phyloP scores from a whole-genome alignment of 2,329 filamentous ascomycete species.

The Apiospora aurea region DNA sequence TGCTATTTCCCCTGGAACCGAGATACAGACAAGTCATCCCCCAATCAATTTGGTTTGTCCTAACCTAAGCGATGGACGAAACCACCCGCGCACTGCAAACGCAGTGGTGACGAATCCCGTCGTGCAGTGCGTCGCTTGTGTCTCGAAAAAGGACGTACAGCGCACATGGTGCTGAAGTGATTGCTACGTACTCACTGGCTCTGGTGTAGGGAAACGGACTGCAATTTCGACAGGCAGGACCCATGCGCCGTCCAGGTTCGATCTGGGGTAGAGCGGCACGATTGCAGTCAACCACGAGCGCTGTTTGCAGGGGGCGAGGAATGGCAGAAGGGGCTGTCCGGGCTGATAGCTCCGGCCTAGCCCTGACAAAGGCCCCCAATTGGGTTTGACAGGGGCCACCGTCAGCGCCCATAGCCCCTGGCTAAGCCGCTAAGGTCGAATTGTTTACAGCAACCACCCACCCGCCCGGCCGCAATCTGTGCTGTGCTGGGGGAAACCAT shows the following conservation, averaged over 20 bases:
- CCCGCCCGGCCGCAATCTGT: background rate
- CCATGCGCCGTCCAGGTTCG: conserved; percentile 1
- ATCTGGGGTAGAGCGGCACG: conserved; percentile 4
- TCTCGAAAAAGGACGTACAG: background rate
- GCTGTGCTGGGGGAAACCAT: background rate
- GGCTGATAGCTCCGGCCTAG: conserved; percentile 10
- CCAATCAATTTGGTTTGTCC: background rate
- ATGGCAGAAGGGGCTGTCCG: background rate
- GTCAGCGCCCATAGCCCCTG: background rate
- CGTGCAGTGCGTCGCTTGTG: background rate
- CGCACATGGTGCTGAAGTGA: background rate
- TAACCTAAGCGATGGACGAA: background rate
- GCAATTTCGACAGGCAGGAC: background rate
- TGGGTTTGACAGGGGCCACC: conserved; percentile 5
- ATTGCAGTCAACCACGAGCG: background rate
- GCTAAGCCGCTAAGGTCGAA: conserved; percentile 10
- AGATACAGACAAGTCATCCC: background rate
- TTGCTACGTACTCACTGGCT: background rate
- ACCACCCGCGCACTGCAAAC: background rate
- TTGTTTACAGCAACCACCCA: background rate
- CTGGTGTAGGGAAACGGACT: background rate
- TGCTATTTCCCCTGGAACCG: background rate
- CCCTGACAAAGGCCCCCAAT: background rate
- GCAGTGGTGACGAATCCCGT: conserved; percentile 1
- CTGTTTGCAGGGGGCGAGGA: background rate